Evolutionary conservation across 306 rosid genomes (phyloP), one percentile per base, ranked within the genome.

Genomic region (Rubus parviflorus): DNA sequence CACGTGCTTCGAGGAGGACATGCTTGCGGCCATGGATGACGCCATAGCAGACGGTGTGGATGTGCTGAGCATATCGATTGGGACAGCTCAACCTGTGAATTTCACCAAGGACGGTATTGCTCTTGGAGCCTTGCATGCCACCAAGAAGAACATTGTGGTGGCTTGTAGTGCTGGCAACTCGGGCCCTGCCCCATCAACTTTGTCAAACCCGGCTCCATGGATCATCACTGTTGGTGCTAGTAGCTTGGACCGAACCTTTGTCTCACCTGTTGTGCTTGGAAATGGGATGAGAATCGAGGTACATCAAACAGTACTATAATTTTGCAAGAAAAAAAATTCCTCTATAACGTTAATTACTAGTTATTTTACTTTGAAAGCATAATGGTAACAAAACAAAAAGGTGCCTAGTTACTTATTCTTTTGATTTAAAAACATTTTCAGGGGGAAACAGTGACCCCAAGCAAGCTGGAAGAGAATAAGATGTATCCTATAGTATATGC

Each of bases 1-100:
- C 77, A 47, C 84, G 1, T 95, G 99, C 82, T 74, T 73, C 0
- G 90, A 90, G 54, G 87, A 84, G 16, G 99, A 95, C 76, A 77
- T 95, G 84, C 75, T 95, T 7, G 94, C 92, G 2, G 99, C 99
- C 8, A 87, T 95, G 42, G 99, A 95, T 65, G 99, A 95, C 53
- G 99, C 97, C 48, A 88, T 95, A 25, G 87, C 70, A 16, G 99
- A 95, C 40, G 97, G 97, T 5, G 97, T 92, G 52, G 70, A 95
- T 57, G 89, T 92, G 11, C 51, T 95, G 2, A 95, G 93, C 79
- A 48, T 92, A 49, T 95, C 99, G 0, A 89, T 95, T 9, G 99
- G 94, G 13, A 86, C 71, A 3, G 4, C 10, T 0, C 3, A 3
- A 0, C 96, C 97, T 3, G 1, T 84, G 3, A 13, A 86, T 52